Percentiles rank a stretch among this genome's conserved stretches.
Evolutionary conservation across 345 rosid genomes (phyloP).

Genomic region (Litchi chinensis): DNA sequence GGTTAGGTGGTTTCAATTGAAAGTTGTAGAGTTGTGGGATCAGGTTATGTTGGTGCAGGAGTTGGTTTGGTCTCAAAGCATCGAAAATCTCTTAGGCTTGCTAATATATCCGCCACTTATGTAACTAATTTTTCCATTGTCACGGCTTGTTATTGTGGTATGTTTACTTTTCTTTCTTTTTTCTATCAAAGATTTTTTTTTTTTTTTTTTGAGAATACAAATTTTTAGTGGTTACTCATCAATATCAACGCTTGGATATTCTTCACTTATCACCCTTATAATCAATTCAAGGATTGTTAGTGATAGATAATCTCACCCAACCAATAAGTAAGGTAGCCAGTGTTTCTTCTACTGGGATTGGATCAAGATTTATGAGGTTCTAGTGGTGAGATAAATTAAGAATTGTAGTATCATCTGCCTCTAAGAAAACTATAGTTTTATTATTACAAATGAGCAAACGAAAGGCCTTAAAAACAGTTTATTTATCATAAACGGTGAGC

Average conservation of each 20-base stretch:
- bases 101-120: constrained; percentile 61
- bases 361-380: neutral
- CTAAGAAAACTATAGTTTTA: neutral
- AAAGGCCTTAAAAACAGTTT: neutral
- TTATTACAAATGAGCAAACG: neutral
- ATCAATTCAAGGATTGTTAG: too few relatives aligned
- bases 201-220: too few relatives aligned
- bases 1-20: too few relatives aligned
- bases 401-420: neutral
- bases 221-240: too few relatives aligned
- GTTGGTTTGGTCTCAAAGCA: constrained; percentile 67
- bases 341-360: too few relatives aligned
- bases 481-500: neutral
- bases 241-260: too few relatives aligned
- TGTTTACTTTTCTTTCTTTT: constrained; percentile 12
- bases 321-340: too few relatives aligned
- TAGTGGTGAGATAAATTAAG: neutral
- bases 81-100: constrained; percentile 56
- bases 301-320: too few relatives aligned
- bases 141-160: constrained; percentile 81
- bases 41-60: constrained; percentile 74
- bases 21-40: neutral
- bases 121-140: constrained; percentile 76
- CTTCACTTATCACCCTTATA: too few relatives aligned
- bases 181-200: too few relatives aligned